Conservation (phyloP, 257 asterid species). For the Ligustrum vulgare region DNA sequence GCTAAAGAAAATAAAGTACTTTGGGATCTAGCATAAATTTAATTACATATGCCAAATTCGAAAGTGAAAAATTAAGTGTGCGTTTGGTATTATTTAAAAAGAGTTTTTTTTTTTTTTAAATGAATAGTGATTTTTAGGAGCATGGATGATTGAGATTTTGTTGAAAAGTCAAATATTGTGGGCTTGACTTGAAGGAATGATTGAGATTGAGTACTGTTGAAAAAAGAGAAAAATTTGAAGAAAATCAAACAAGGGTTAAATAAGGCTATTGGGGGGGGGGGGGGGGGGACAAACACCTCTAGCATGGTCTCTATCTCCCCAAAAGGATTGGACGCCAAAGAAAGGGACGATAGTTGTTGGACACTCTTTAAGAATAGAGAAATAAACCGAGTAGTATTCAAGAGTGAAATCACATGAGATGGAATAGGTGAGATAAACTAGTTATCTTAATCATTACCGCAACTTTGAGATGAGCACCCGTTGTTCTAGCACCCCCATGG, state of each 20-base stretch:
- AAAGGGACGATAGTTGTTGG: slow-evolving; percentile 56
- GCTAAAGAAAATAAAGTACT: slow-evolving; percentile 26
- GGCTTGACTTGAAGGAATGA: too few species aligned
- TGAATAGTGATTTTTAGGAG: too few species aligned
- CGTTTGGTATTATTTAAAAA: too few species aligned
- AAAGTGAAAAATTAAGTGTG: slow-evolving; percentile 46
- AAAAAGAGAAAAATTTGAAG: too few species aligned
- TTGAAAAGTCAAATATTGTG: too few species aligned
- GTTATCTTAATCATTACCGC: slow-evolving; percentile 50
- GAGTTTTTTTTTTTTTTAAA: too few species aligned
- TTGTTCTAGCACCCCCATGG: slow-evolving; percentile 99
- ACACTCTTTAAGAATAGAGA: slow-evolving; percentile 44
- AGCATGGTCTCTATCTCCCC: slow-evolving; percentile 54
- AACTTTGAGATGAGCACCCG: slow-evolving; percentile 97
- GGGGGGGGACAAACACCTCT: slow-evolving; percentile 55
- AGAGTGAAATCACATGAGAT: slow-evolving; percentile 1
- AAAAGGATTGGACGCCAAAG: slow-evolving; percentile 58
- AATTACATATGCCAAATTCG: slow-evolving; percentile 41
- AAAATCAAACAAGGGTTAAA: too few species aligned
- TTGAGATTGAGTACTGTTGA: too few species aligned
- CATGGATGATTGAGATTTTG: too few species aligned
- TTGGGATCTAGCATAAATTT: slow-evolving; percentile 47
- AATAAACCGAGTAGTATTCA: not conserved
- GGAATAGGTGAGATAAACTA: not conserved
- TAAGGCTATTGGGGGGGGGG: too few species aligned